A percentile compares a stretch with the other conserved stretches of the same genome.
phyloP scores from a whole-genome alignment of 371 early-diverging fungal genomes.

The Mortierella sp. region DNA sequence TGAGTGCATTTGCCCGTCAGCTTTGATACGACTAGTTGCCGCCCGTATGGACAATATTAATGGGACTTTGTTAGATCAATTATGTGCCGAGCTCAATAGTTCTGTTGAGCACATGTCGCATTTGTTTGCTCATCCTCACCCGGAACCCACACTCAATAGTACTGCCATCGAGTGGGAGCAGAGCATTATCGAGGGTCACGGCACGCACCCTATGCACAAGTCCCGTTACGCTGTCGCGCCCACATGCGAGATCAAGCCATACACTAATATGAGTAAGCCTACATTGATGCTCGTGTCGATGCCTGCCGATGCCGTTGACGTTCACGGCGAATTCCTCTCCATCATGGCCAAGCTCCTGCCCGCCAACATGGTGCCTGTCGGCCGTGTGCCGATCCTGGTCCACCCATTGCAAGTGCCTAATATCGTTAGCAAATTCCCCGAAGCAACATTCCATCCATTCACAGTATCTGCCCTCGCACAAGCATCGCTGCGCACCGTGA shows the following conservation, averaged over 20 bases:
- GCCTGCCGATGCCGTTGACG: slow-evolving; percentile 59
- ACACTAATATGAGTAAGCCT: slow-evolving; percentile 62
- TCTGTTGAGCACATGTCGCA: slow-evolving; percentile 60
- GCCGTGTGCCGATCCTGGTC: slow-evolving; percentile 68
- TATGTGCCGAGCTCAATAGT: slow-evolving; percentile 61
- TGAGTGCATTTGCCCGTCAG: slow-evolving; percentile 20
- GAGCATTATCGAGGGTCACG: slow-evolving; percentile 80
- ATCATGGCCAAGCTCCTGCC: slow-evolving; percentile 53
- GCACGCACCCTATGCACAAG: slow-evolving; percentile 87
- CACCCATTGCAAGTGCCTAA: slow-evolving; percentile 79
- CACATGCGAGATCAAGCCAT: slow-evolving; percentile 62
- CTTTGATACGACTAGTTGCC: slow-evolving; percentile 58
- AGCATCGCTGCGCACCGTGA: slow-evolving; percentile 77
- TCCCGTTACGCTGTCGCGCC: slow-evolving; percentile 73
- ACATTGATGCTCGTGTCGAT: slow-evolving; percentile 65
- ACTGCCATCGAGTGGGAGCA: slow-evolving; percentile 81
- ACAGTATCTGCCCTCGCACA: slow-evolving; percentile 65
- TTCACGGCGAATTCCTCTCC: slow-evolving; percentile 69
- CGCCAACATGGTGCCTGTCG: slow-evolving; percentile 36
- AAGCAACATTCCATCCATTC: slow-evolving; percentile 60
- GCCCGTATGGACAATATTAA: slow-evolving; percentile 48
- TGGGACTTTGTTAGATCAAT: slow-evolving; percentile 11
- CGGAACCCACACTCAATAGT: slow-evolving; percentile 61
- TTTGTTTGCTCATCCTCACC: slow-evolving; percentile 67
- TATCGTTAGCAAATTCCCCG: slow-evolving; percentile 64